A percentile compares a stretch with the other conserved stretches of the same genome.
Evolutionary conservation across 768 basidiomycete genomes (phyloP).

Genomic region (Phanerochaete carnosa): DNA sequence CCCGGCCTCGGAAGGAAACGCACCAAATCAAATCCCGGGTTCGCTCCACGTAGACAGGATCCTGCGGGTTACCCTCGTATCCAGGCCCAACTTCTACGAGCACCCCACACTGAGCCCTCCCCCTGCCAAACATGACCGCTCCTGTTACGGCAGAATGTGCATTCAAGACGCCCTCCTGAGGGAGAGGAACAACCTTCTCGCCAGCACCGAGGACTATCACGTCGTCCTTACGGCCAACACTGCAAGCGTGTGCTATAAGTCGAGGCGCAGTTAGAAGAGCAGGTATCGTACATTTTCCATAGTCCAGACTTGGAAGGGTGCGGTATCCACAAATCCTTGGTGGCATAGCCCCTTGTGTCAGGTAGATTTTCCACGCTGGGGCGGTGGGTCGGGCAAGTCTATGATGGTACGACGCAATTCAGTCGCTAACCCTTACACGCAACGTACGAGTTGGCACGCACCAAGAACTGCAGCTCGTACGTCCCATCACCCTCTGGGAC

Average conservation of each 20-base stretch:
- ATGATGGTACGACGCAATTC: background rate
- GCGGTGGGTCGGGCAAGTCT: conserved; percentile 4
- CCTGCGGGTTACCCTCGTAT: conserved; percentile 21
- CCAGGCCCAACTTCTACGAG: conserved; percentile 10
- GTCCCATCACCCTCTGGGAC: conserved; percentile 15
- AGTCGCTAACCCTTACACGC: background rate
- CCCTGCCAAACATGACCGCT: conserved; percentile 17
- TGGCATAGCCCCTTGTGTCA: conserved; percentile 12
- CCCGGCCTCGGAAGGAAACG: background rate
- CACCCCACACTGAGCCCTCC: conserved; percentile 7
- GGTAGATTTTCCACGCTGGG: conserved; percentile 9
- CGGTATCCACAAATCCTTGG: conserved; percentile 7
- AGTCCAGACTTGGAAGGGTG: conserved; percentile 11
- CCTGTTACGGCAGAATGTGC: background rate
- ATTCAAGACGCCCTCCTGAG: conserved; percentile 3
- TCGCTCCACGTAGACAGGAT: background rate
- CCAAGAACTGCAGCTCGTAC: conserved; percentile 15
- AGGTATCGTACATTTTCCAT: conserved; percentile 11
- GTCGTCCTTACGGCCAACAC: conserved; percentile 7
- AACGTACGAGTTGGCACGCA: background rate
- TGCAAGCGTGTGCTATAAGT: background rate
- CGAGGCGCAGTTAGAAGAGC: conserved; percentile 4
- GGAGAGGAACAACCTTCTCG: conserved; percentile 11
- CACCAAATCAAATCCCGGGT: conserved; percentile 13
- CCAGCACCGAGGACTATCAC: conserved; percentile 6